Evolutionary conservation across 164 flowering plant species (phyloP).

Genomic region (Annona cherimola): DNA sequence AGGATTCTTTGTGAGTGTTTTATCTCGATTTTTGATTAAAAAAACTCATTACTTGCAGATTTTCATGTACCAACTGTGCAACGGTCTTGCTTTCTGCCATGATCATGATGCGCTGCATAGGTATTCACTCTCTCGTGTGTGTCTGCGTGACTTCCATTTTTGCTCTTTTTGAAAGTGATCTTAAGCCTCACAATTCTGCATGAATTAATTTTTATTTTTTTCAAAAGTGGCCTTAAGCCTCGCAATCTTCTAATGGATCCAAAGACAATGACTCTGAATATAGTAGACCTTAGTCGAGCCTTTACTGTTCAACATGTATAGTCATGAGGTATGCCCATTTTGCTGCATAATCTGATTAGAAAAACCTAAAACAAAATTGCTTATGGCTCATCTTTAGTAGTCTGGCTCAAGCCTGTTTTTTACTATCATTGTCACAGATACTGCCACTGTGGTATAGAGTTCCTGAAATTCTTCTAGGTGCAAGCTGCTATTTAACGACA

Average conservation of each 20-base stretch:
- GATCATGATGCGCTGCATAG: conserved; percentile 91
- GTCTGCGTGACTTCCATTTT: background rate
- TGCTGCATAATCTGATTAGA: too few relatives aligned
- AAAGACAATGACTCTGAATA: conserved; percentile 68
- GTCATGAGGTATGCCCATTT: conserved; percentile 86
- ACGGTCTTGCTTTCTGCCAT: conserved; percentile 90
- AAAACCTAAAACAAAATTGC: too few relatives aligned
- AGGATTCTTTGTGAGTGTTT: too few relatives aligned
- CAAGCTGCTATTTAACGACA: conserved; percentile 22
- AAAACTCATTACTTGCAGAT: too few relatives aligned
- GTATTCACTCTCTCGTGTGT: conserved; percentile 20
- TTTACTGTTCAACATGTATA: conserved; percentile 82
- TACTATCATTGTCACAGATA: conserved; percentile 37
- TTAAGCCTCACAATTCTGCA: too few relatives aligned
- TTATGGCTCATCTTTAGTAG: too few relatives aligned
- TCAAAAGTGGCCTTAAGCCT: conserved; percentile 80
- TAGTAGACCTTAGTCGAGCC: conserved; percentile 89
- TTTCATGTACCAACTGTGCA: conserved; percentile 92
- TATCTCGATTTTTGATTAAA: too few relatives aligned
- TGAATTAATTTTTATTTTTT: conserved; percentile 16
- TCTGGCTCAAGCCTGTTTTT: background rate
- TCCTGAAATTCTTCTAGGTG: conserved; percentile 35
- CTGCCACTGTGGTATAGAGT: conserved; percentile 48
- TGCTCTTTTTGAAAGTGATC: conserved; percentile 47
- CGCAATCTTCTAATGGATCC: conserved; percentile 92